Base-by-base conservation (phyloP, 768 basidiomycete genomes). In the Asterophora lycoperdoides region DNA sequence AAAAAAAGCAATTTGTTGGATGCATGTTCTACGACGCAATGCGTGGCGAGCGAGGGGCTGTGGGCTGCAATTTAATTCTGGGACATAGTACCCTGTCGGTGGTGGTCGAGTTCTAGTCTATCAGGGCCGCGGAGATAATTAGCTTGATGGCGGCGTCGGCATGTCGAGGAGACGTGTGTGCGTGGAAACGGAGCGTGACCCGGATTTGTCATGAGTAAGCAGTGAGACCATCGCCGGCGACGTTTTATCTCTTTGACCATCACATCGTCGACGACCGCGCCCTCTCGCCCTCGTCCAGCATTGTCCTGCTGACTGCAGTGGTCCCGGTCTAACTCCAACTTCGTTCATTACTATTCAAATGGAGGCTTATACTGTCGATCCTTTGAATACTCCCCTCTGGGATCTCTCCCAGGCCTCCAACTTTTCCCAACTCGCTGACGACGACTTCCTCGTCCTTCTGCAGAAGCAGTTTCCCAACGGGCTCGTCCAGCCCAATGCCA, bases 401-500 rank as follows among this genome's bases (percentile, higher is more conserved):
- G 84, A 87, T 57, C 71, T 85, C 49, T 69, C 81, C 2, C 79
- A 81, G 53, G 66, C 78, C 11, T 63, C 76, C 15, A 65, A 77
- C 29, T 80, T 86, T 69, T 73, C 84, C 5, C 80, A 82, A 37
- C 66, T 89, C 36, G 74, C 81, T 9, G 86, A 89, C 60, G 83
- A 83, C 59, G 86, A 89, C 67, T 86, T 91, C 53, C 77, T 90
- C 37, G 79, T 83, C 9, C 74, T 89, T 43, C 74, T 91, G 2
- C 82, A 84, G 60, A 89, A 88, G 58, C 88, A 89, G 65, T 89
- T 86, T 59, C 72, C 79, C 29, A 56, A 65, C 17, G 42, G 48
- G 3, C 41, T 43, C 7, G 40, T 52, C 41, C 37, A 55, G 14
- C 53, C 39, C 48, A 44, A 62, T 33, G 41, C 30, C 50, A 48